A percentile compares a stretch with the other conserved stretches of the same genome.
Evolutionary conservation across 225 moss, liverwort and hornwort genomes (phyloP).

Genomic region (Neckera pumila): DNA sequence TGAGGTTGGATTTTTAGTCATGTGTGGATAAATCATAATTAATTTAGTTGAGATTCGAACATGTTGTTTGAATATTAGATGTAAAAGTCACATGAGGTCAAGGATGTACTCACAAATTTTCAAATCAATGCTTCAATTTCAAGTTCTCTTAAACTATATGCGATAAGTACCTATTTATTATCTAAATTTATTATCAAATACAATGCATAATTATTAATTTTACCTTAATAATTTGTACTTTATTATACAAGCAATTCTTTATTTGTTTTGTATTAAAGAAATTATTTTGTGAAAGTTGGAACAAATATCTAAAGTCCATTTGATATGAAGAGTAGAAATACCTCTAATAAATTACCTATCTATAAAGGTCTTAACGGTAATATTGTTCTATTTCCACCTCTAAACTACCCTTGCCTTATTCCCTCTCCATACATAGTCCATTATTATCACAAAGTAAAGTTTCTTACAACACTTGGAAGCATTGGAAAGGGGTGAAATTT

Average conservation of each 20-base stretch:
- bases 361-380: too few relatives aligned
- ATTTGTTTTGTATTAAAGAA: background rate
- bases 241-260: background rate
- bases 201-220: background rate
- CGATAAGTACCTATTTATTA: background rate
- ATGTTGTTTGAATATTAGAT: background rate
- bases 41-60: background rate
- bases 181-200: background rate
- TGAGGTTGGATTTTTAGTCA: background rate
- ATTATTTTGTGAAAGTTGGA: background rate
- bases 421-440: fast-evolving
- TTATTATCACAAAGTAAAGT: background rate
- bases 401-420: background rate
- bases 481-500: background rate
- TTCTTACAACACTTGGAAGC: background rate
- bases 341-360: background rate
- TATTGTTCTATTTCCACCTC: background rate
- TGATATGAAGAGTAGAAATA: background rate
- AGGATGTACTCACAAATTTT: background rate
- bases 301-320: background rate
- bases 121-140: background rate
- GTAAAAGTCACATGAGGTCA: background rate
- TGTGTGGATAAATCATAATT: background rate
- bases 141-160: background rate
- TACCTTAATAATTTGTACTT: background rate